Percentiles rank a stretch among this genome's conserved stretches.
phyloP scores from a whole-genome alignment of 345 rosid genomes.

The Adansonia digitata region DNA sequence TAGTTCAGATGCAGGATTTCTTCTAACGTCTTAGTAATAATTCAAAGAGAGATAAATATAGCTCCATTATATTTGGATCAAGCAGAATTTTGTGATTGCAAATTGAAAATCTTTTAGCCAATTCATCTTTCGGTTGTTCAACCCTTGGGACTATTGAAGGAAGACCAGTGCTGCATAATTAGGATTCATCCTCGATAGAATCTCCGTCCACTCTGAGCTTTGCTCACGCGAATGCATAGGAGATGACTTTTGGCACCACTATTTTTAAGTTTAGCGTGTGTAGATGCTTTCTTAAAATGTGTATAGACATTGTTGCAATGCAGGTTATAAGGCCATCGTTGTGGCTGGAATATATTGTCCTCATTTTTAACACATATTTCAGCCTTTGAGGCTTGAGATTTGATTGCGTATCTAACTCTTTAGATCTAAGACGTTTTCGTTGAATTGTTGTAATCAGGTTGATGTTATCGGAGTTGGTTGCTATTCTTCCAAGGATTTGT shows the following conservation, averaged over 20 bases:
- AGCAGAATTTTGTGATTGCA: background rate
- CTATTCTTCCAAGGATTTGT: conserved; percentile 90
- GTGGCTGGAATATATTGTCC: background rate
- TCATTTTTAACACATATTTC: background rate
- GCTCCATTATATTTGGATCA: background rate
- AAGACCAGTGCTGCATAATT: background rate
- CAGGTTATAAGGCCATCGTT: too few relatives aligned
- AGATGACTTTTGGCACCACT: background rate
- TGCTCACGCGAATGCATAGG: background rate
- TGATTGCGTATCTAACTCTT: background rate
- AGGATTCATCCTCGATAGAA: background rate
- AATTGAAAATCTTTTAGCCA: background rate
- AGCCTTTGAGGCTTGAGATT: background rate
- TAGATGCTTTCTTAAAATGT: background rate
- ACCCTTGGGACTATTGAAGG: background rate
- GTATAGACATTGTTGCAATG: background rate
- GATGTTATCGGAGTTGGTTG: conserved; percentile 93
- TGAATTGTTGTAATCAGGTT: conserved; percentile 45
- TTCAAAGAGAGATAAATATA: background rate
- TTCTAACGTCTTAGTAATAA: background rate
- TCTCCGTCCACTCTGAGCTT: too few relatives aligned
- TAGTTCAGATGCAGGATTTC: background rate
- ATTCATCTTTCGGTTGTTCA: background rate
- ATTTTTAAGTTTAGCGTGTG: background rate
- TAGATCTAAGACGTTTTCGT: background rate